phyloP scores from a whole-genome alignment of 2,329 filamentous ascomycete genomes.

The Beauveria sp. region DNA sequence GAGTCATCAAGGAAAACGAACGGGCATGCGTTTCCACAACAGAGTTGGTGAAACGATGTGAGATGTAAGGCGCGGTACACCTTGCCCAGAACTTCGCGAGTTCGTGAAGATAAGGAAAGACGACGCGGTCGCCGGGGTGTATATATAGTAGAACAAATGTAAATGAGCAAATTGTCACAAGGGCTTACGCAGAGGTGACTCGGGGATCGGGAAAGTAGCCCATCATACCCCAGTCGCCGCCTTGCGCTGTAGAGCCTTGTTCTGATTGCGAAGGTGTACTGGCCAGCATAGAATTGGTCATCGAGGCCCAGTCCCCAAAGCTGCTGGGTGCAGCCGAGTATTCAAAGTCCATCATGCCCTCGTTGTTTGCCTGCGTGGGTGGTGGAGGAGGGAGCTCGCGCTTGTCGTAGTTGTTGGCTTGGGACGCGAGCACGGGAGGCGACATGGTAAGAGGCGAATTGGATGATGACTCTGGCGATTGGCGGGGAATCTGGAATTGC shows the following conservation, averaged over 20 bases:
- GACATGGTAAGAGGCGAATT: constrained; percentile 25
- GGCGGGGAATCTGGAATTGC: constrained; percentile 21
- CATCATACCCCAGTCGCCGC: constrained; percentile 26
- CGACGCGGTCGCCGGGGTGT: not conserved
- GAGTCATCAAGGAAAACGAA: constrained; percentile 6
- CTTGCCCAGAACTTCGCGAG: not conserved
- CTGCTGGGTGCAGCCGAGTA: constrained; percentile 31
- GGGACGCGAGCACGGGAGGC: constrained; percentile 18
- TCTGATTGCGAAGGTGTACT: constrained; percentile 20
- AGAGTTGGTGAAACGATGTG: not conserved
- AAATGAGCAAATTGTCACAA: not conserved
- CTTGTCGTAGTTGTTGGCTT: constrained; percentile 26
- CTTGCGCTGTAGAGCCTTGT: constrained; percentile 12
- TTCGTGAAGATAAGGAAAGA: not conserved
- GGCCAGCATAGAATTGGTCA: constrained; percentile 26
- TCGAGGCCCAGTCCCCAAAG: constrained; percentile 36
- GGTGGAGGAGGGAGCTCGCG: constrained; percentile 28
- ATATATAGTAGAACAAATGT: not conserved
- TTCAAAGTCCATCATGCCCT: constrained; percentile 36
- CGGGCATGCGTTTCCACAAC: not conserved
- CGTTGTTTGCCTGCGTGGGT: constrained; percentile 19
- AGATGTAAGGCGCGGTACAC: not conserved
- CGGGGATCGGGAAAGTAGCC: constrained; percentile 27
- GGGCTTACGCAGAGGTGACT: constrained; percentile 22
- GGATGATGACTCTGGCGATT: constrained; percentile 26